Evolutionary conservation across 306 rosid species (phyloP), one percentile per base, ranked within the genome.

Genomic region (Carpinus fangiana): DNA sequence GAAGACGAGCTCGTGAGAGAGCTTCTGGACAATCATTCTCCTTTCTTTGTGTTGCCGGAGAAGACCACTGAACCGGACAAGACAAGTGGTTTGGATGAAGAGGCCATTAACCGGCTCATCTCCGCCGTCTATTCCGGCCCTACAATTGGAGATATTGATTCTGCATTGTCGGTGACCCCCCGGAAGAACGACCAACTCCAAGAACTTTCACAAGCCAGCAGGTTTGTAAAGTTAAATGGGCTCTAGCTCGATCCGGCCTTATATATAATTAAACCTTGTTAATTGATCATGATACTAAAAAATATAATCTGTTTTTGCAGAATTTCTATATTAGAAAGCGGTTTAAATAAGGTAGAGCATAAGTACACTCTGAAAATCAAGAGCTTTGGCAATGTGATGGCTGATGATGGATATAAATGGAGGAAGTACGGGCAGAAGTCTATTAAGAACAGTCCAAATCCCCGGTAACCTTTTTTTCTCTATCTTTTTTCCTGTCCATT

Each of bases 371-470:
- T 92, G 77, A 88, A 88, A 84, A 88, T 94, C 73, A 94, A 94
- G 80, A 87, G 97, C 86, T 87, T 83, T 84, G 97, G 91, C 34
- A 90, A 86, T 80, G 89, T 84, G n/a, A 83, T 89, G 93, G 76
- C 92, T 73, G 96, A 94, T 87, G 98, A 94, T 83, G 97, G 98
- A 18, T 94, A 94, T 43, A 94, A 87, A 79, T 94, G 98, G 97
- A 89, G 98, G 79, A 94, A 94, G 72, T 94, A 94, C 76, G 98
- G 98, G 0, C 98, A 94, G 82, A 94, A 94, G 82, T 88, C 88
- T 46, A 94, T 94, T 12, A 94, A 94, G 84, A 94, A 92, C 78
- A 92, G 94, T 83, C 88, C 93, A 67, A 90, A 92, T 89, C 98
- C 97, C 48, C 92, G 98, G 98, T 94, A 88, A 69, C 65, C 52